Conservation (phyloP, 768 basidiomycete genomes). For the Lactarius sp. region DNA sequence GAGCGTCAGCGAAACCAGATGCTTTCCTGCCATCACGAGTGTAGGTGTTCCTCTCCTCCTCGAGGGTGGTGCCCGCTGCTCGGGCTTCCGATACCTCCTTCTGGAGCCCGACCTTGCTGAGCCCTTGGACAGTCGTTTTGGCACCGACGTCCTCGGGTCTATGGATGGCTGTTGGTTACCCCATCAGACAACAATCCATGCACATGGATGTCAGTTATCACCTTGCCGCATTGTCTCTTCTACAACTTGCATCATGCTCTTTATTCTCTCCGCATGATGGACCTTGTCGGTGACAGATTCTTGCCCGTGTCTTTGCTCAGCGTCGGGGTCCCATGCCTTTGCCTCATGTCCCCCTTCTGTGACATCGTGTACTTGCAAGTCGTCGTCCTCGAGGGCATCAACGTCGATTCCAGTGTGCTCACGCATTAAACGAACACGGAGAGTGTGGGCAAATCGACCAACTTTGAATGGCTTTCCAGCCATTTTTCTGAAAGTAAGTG, state of each 20-base stretch:
- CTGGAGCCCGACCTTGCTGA: conserved; percentile 43
- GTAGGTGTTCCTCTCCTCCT: conserved; percentile 53
- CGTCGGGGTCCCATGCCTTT: conserved; percentile 68
- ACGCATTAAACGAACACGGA: conserved; percentile 91
- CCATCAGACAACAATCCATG: conserved; percentile 6
- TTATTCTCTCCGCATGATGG: conserved; percentile 24
- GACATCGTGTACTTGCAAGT: conserved; percentile 53
- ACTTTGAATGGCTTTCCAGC: conserved; percentile 92
- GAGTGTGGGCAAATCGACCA: conserved; percentile 92
- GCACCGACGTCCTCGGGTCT: conserved; percentile 38
- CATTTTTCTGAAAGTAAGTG: conserved; percentile 61
- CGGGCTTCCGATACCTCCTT: conserved; percentile 36
- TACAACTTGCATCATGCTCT: conserved; percentile 26
- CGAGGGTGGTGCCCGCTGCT: conserved; percentile 40
- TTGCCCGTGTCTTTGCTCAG: conserved; percentile 52
- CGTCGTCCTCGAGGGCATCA: conserved; percentile 77
- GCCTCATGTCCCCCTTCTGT: conserved; percentile 46
- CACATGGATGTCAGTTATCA: conserved; percentile 28
- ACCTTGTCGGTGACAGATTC: conserved; percentile 38
- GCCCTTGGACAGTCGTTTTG: conserved; percentile 34
- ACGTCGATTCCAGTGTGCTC: conserved; percentile 97
- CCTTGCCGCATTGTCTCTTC: conserved; percentile 40
- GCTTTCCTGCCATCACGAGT: conserved; percentile 47
- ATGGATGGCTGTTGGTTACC: conserved; percentile 36
- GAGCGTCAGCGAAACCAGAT: conserved; percentile 55